Evolutionary conservation across 768 basidiomycete genomes (phyloP).

Genomic region (Chlorophyllum brunneum): DNA sequence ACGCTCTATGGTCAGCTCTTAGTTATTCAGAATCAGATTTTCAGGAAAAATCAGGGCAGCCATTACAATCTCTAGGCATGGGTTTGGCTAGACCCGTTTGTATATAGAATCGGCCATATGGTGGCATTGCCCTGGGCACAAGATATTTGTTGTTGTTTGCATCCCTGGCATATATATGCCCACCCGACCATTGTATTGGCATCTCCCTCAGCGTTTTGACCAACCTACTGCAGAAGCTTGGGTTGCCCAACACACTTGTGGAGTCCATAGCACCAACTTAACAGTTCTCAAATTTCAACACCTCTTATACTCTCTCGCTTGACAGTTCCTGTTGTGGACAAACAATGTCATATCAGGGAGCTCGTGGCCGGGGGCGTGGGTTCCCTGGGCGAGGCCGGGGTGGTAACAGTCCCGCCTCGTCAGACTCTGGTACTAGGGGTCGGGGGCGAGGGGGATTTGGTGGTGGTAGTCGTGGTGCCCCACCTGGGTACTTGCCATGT

Average conservation of each 20-base stretch:
- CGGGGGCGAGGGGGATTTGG: slow-evolving; percentile 33
- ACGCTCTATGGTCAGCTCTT: slow-evolving; percentile 54
- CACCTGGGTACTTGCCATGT: slow-evolving; percentile 29
- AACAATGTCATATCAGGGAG: slow-evolving; percentile 23
- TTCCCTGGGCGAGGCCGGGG: neutral
- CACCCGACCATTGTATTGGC: no score
- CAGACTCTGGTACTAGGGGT: neutral
- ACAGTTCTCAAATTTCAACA: no score
- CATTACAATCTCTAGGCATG: no score
- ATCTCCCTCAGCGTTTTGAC: neutral
- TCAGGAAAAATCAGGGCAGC: slow-evolving; percentile 29
- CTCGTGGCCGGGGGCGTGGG: slow-evolving; percentile 8
- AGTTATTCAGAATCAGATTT: slow-evolving; percentile 59
- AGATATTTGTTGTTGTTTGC: slow-evolving; percentile 4
- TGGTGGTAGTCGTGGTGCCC: slow-evolving; percentile 24
- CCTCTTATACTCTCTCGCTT: no score
- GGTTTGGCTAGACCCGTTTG: no score
- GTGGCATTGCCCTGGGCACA: no score
- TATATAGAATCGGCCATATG: no score
- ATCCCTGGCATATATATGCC: neutral
- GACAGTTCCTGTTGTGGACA: no score
- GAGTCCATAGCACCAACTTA: no score
- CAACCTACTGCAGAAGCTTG: neutral
- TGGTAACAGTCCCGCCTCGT: neutral
- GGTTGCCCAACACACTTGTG: slow-evolving; percentile 6